Conservation (phyloP, 2,329 filamentous ascomycete species). For the Exophiala viscosa region DNA sequence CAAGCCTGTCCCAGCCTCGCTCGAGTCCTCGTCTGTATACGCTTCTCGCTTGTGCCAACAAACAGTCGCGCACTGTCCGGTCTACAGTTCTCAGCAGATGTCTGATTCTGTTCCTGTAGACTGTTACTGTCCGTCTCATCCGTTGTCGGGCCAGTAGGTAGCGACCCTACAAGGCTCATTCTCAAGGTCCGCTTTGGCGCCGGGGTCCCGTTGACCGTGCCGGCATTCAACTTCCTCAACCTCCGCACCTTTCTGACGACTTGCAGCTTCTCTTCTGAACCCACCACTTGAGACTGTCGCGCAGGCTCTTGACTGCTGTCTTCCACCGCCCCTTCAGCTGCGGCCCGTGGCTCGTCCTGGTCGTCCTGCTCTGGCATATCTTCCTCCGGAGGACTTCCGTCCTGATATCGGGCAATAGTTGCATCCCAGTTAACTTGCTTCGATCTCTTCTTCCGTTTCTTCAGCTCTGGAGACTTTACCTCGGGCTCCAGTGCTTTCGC, state of each 20-base stretch:
- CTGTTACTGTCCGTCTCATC: neutral
- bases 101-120: neutral
- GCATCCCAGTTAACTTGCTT: slow-evolving; percentile 15
- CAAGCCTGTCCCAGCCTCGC: neutral
- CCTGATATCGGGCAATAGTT: slow-evolving; percentile 11
- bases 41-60: neutral
- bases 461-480: neutral
- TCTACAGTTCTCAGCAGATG: neutral
- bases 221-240: slow-evolving; percentile 23
- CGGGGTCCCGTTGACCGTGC: slow-evolving; percentile 21
- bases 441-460: slow-evolving; percentile 2
- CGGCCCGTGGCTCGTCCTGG: neutral
- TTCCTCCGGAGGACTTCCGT: neutral
- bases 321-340: neutral
- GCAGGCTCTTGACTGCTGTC: neutral
- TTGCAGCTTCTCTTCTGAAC: slow-evolving; percentile 5
- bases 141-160: slow-evolving; percentile 6
- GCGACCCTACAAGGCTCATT: slow-evolving; percentile 3
- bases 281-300: neutral
- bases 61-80: neutral
- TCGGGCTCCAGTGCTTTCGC: slow-evolving; percentile 2
- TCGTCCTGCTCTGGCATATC: slow-evolving; percentile 3
- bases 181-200: slow-evolving; percentile 18
- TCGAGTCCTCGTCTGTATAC: slow-evolving; percentile 6
- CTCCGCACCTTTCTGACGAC: slow-evolving; percentile 20